Evolutionary conservation across 495 filamentous ascomycete genomes (phyloP).

Genomic region (Acidiella bohemica): DNA sequence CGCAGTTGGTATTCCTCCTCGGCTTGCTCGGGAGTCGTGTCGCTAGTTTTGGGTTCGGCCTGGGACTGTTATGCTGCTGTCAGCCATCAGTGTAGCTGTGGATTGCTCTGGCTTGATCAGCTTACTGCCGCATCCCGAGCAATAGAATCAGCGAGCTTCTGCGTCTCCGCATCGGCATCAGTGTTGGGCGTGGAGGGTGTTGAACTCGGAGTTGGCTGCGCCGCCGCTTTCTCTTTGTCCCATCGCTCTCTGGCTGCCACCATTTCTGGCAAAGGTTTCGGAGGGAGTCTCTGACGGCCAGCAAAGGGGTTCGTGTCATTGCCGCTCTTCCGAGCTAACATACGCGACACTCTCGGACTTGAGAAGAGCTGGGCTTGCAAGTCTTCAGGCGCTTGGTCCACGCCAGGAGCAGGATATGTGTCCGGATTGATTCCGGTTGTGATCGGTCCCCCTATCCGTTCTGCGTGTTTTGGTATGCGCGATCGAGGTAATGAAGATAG

Average conservation of each 20-base stretch:
- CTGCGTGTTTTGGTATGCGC: conserved; percentile 45
- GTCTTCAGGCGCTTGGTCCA: conserved; percentile 6
- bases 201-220: no score
- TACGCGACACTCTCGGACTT: conserved; percentile 44
- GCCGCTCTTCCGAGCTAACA: conserved; percentile 29
- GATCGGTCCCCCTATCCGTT: conserved; percentile 28
- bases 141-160: conserved; percentile 7
- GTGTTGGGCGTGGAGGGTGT: no score
- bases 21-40: conserved; percentile 2
- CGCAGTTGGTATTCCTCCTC: conserved; percentile 50
- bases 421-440: conserved; percentile 42
- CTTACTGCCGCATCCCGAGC: conserved; percentile 4
- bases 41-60: not conserved
- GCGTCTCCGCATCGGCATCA: conserved; percentile 10
- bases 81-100: conserved; percentile 11
- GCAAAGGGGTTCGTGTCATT: conserved; percentile 21
- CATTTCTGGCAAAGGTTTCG: conserved; percentile 18
- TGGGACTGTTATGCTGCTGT: conserved; percentile 2
- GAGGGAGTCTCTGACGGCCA: conserved; percentile 17
- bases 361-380: conserved; percentile 33
- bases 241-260: conserved; percentile 13
- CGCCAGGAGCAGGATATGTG: conserved; percentile 24
- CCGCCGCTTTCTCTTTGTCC: conserved; percentile 3
- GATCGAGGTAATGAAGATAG: conserved; percentile 43
- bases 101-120: conserved; percentile 20